A percentile compares a stretch with the other conserved stretches of the same genome.
Evolutionary conservation across 2,329 filamentous ascomycete genomes (phyloP).

Genomic region (Colletotrichum limetticola): DNA sequence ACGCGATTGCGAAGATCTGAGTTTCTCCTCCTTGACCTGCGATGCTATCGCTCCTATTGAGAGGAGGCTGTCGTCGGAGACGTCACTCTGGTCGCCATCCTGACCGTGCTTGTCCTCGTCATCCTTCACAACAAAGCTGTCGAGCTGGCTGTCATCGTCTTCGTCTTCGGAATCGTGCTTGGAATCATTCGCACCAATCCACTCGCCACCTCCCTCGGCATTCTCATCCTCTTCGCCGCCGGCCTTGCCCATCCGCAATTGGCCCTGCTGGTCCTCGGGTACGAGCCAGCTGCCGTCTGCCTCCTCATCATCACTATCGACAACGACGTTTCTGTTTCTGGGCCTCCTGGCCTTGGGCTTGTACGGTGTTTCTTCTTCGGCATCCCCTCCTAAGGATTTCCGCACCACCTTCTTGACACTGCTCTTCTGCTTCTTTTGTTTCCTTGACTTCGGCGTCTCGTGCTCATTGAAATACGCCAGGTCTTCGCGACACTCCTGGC

Average conservation of each 20-base stretch:
- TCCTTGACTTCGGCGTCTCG: constrained; percentile 53
- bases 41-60: constrained; percentile 49
- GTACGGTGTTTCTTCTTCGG: constrained; percentile 24
- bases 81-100: constrained; percentile 41
- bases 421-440: constrained; percentile 50
- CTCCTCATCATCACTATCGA: constrained; percentile 76
- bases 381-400: constrained; percentile 30
- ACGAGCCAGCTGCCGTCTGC: constrained; percentile 85
- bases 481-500: constrained; percentile 80
- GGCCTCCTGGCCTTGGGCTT: constrained; percentile 47
- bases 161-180: constrained; percentile 65
- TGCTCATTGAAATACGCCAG: constrained; percentile 70
- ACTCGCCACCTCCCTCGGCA: constrained; percentile 87
- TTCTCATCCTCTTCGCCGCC: constrained; percentile 91
- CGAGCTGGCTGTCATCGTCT: constrained; percentile 63
- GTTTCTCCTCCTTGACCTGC: constrained; percentile 44
- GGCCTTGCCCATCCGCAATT: constrained; percentile 75
- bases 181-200: constrained; percentile 78
- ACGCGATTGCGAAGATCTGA: constrained; percentile 2
- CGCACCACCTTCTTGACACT: constrained; percentile 40
- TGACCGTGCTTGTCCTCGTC: constrained; percentile 49
- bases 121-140: constrained; percentile 67
- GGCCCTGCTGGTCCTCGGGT: constrained; percentile 70
- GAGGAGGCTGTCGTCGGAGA: constrained; percentile 49
- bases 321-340: constrained; percentile 65